A percentile compares a stretch with the other conserved stretches of the same genome.
These are phyloP conservation scores for Piedraia hortae DNA, from an alignment of 2,329 filamentous ascomycete species.

Conservation along the genomic window DNA sequence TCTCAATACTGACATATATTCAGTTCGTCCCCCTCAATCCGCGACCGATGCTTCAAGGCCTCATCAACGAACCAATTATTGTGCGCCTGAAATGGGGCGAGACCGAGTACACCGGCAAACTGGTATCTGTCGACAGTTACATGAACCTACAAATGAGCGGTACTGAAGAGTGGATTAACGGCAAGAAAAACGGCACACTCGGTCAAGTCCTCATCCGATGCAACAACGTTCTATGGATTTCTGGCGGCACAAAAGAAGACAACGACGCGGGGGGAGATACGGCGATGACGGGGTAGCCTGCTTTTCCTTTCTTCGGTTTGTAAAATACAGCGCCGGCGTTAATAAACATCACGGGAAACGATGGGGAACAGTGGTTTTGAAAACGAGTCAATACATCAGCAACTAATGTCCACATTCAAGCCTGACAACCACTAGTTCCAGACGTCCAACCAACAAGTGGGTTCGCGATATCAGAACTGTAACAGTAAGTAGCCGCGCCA, in stretches of 20 bases:
- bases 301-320: too few species aligned
- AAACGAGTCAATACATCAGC: too few species aligned
- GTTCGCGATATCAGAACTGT: conserved; percentile 25
- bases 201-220: conserved; percentile 83
- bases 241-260: conserved; percentile 13
- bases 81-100: conserved; percentile 95
- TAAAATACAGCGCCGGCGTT: too few species aligned
- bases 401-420: too few species aligned
- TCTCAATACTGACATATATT: background rate
- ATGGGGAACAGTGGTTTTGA: too few species aligned
- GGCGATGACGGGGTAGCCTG: conserved; percentile 16
- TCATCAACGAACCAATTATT: conserved; percentile 77
- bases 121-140: conserved; percentile 88
- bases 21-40: conserved; percentile 80
- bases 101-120: conserved; percentile 82
- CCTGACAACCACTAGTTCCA: too few species aligned
- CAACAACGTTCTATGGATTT: conserved; percentile 95
- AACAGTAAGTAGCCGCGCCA: conserved; percentile 21
- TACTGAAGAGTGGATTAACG: conserved; percentile 77
- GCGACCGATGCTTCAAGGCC: conserved; percentile 78
- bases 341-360: too few species aligned
- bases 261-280: conserved; percentile 11
- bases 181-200: conserved; percentile 57
- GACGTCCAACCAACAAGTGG: conserved; percentile 20
- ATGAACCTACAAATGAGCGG: conserved; percentile 92